Conservation (phyloP, 208 protist species). For the Spongospora subterranea region DNA sequence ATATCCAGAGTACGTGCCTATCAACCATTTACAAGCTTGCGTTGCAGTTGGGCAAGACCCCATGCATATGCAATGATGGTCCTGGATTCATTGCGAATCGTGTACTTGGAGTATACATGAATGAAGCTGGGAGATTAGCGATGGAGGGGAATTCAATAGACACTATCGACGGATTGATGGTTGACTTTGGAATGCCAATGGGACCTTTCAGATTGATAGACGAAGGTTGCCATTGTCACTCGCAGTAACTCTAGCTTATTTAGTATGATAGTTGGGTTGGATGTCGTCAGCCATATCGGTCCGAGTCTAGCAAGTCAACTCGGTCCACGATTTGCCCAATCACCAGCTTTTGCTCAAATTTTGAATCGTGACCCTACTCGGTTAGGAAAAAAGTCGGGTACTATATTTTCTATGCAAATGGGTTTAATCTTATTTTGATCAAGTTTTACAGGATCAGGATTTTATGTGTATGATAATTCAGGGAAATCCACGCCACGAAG, state of each 20-base stretch:
- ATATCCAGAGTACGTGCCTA: neutral
- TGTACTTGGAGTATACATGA: conserved; percentile 62
- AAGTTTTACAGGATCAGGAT: neutral
- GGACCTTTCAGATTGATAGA: conserved; percentile 61
- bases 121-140: conserved; percentile 55
- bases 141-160: conserved; percentile 53
- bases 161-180: conserved; percentile 58
- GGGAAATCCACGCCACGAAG: neutral
- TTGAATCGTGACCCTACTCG: neutral
- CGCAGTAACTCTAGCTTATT: neutral
- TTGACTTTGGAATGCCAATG: conserved; percentile 66
- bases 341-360: neutral
- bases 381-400: conserved; percentile 46
- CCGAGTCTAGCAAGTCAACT: conserved; percentile 55
- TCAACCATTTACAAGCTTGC: conserved; percentile 50
- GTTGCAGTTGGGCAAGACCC: conserved; percentile 55
- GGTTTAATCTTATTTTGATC: neutral
- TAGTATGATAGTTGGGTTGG: conserved; percentile 41
- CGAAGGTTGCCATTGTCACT: conserved; percentile 12
- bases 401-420: neutral
- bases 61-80: conserved; percentile 47
- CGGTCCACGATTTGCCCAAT: neutral
- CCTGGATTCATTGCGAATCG: conserved; percentile 62
- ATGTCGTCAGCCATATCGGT: conserved; percentile 57
- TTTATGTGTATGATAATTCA: conserved; percentile 8